Percentiles rank a stretch among this genome's conserved stretches.
Conservation (phyloP, 495 filamentous ascomycete species). For the Penicillium desertorum region DNA sequence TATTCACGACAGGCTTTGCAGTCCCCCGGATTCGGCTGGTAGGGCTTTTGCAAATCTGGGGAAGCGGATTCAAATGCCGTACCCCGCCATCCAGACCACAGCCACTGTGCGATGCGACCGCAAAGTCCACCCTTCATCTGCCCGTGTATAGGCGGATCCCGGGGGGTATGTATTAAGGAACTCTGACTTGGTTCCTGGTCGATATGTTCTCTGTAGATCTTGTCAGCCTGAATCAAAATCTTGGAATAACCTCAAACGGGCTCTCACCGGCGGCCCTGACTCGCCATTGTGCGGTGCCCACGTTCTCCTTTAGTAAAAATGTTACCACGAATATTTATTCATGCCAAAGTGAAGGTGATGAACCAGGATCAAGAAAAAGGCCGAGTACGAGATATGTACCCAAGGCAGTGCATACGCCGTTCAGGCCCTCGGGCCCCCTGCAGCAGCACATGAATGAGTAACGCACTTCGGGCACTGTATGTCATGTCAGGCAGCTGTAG, state of each 20-base stretch:
- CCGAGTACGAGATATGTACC: neutral
- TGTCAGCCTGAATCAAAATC: neutral
- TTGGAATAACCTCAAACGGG: neutral
- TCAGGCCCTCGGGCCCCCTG: neutral
- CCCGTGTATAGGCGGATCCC: neutral
- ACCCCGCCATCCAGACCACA: constrained; percentile 25
- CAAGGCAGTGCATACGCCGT: neutral
- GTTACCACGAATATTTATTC: neutral
- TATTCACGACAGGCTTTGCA: constrained; percentile 39
- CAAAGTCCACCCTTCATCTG: constrained; percentile 13
- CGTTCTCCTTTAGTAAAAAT: neutral
- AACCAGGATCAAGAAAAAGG: neutral
- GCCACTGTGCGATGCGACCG: constrained; percentile 21
- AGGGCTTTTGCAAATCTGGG: constrained; percentile 4
- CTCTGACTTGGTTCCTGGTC: neutral
- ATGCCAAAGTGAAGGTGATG: neutral
- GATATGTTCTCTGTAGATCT: constrained; percentile 4
- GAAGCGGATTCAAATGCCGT: constrained; percentile 8
- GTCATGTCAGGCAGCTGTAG: neutral
- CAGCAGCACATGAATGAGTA: constrained; percentile 2
- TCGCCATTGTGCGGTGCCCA: neutral
- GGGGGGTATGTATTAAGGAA: neutral
- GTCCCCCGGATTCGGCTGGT: constrained; percentile 9
- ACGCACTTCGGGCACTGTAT: neutral
- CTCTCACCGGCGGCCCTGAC: neutral